phyloP scores from a whole-genome alignment of 2,329 filamentous ascomycete genomes.

The Stagonosporopsis cucurbitacearum region DNA sequence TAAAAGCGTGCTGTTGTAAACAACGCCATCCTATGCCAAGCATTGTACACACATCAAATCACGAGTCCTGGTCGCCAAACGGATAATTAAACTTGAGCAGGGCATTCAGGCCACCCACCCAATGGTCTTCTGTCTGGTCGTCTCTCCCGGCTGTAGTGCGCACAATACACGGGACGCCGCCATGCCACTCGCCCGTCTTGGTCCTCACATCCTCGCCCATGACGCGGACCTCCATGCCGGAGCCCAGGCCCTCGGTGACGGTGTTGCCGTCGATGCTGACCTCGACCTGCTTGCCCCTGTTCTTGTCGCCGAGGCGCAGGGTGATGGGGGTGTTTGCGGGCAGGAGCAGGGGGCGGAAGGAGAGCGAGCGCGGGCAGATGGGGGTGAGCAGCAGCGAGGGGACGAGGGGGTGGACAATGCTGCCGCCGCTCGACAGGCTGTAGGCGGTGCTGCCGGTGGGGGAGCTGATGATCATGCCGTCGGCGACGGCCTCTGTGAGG shows the following conservation, averaged over 20 bases:
- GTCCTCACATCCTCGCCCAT: conserved; percentile 76
- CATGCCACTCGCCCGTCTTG: conserved; percentile 62
- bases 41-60: conserved; percentile 3
- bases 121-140: conserved; percentile 77
- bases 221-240: conserved; percentile 77
- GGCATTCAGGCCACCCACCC: conserved; percentile 94
- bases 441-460: conserved; percentile 97
- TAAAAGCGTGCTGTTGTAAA: no score
- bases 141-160: conserved; percentile 56
- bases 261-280: conserved; percentile 58
- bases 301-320: conserved; percentile 74
- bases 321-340: conserved; percentile 85
- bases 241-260: conserved; percentile 51
- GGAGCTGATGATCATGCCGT: conserved; percentile 92
- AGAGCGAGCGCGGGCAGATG: conserved; percentile 90
- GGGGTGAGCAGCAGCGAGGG: conserved; percentile 88
- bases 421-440: conserved; percentile 88
- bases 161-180: conserved; percentile 92
- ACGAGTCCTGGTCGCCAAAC: conserved; percentile 68
- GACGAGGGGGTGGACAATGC: conserved; percentile 92
- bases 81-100: conserved; percentile 97
- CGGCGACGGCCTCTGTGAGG: conserved; percentile 90
- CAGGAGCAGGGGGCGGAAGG: conserved; percentile 88
- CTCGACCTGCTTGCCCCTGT: conserved; percentile 57
- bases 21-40: conserved; percentile 9